Conservation (phyloP, 495 filamentous ascomycete species). For the Aspergillus asperescens region DNA sequence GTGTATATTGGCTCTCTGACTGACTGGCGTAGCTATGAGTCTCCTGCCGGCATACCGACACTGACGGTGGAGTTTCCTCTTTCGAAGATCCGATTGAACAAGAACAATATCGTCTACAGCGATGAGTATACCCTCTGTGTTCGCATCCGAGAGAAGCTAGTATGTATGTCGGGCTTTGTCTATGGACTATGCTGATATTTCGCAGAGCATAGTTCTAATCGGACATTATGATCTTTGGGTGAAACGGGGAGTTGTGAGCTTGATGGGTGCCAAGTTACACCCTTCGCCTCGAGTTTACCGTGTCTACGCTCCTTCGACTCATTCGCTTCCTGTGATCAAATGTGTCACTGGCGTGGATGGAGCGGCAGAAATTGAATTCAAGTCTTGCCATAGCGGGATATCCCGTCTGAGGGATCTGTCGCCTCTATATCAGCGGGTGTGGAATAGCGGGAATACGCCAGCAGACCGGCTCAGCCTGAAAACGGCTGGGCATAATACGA, state of each 20-base stretch:
- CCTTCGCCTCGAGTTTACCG: constrained; percentile 48
- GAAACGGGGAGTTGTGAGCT: constrained; percentile 55
- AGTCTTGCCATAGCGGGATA: constrained; percentile 51
- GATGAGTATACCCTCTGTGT: constrained; percentile 38
- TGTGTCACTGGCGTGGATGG: constrained; percentile 46
- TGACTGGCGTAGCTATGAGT: constrained; percentile 30
- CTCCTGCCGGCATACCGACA: constrained; percentile 28
- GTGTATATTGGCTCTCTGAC: neutral
- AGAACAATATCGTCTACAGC: constrained; percentile 37
- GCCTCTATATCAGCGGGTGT: constrained; percentile 67
- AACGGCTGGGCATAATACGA: constrained; percentile 17
- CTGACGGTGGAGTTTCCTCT: constrained; percentile 40
- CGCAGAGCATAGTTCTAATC: constrained; percentile 59
- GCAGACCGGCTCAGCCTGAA: constrained; percentile 38
- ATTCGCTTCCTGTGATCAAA: constrained; percentile 68
- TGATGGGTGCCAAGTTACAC: constrained; percentile 60
- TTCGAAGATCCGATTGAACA: constrained; percentile 38
- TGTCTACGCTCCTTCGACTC: constrained; percentile 69
- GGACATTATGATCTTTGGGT: constrained; percentile 73
- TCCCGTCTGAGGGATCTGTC: constrained; percentile 56
- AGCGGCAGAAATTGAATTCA: constrained; percentile 46
- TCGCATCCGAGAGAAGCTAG: constrained; percentile 41
- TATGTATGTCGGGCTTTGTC: constrained; percentile 14
- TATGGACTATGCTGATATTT: constrained; percentile 15
- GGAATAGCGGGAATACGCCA: constrained; percentile 52